These are phyloP conservation scores for Colletotrichum orchidophilum DNA, from an alignment of 2,329 filamentous ascomycete species.

Conservation along the genomic window DNA sequence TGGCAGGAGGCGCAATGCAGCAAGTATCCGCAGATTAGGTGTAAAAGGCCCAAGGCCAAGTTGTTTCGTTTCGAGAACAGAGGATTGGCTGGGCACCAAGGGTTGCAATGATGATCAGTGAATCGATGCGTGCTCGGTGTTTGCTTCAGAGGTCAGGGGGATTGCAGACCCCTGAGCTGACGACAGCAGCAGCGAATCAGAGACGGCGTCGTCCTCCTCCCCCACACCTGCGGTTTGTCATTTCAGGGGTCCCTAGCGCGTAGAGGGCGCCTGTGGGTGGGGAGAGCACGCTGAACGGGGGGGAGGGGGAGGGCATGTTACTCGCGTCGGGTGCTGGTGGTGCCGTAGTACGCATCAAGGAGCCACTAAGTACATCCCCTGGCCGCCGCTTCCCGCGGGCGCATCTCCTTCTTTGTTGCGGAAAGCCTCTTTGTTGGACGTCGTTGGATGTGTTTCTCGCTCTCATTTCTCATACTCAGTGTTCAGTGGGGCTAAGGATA, in stretches of 20 bases:
- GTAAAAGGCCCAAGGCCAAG: neutral
- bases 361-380: conserved; percentile 22
- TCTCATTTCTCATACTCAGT: neutral
- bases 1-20: conserved; percentile 1
- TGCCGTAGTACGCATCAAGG: conserved; percentile 8
- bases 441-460: neutral
- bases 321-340: neutral
- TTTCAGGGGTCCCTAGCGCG: conserved; percentile 27
- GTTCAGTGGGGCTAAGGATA: neutral
- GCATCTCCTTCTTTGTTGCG: conserved; percentile 16
- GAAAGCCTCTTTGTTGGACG: conserved; percentile 1
- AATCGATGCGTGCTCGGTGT: conserved; percentile 15
- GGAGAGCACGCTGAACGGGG: conserved; percentile 16
- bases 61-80: conserved; percentile 28
- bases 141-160: conserved; percentile 12
- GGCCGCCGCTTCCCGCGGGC: conserved; percentile 13
- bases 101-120: neutral
- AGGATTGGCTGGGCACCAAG: conserved; percentile 25
- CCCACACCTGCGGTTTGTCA: conserved; percentile 5
- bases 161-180: neutral
- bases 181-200: conserved; percentile 18
- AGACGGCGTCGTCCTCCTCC: neutral
- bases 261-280: conserved; percentile 25
- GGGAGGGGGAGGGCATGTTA: neutral
- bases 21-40: neutral